Percentiles rank a stretch among this genome's conserved stretches.
Conservation (phyloP, 192 early-diverging fungal genomes). For the Backusella luteola region DNA sequence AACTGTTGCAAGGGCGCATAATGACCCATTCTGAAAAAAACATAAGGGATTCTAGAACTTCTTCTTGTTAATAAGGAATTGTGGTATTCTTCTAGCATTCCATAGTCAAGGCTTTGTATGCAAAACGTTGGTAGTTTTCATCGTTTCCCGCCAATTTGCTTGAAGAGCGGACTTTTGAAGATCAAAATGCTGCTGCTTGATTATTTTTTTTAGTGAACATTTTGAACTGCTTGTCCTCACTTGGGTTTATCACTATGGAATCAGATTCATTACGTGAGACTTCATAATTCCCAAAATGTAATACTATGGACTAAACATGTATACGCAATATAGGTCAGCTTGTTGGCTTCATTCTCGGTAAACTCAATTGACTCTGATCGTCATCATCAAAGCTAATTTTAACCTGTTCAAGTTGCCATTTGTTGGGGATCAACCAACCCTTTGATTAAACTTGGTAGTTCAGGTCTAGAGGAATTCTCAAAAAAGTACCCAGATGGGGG, state of each 20-base stretch:
- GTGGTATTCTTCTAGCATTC: no score
- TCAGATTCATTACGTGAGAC: slow-evolving; percentile 10
- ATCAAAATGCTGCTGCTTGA: neutral
- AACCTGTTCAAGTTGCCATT: slow-evolving; percentile 55
- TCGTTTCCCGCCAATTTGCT: no score
- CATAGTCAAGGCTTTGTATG: no score
- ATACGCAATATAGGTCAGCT: slow-evolving; percentile 7
- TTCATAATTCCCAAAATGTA: neutral
- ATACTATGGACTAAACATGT: neutral
- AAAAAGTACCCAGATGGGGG: slow-evolving; percentile 34
- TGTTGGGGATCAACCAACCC: slow-evolving; percentile 98
- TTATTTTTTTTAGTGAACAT: neutral
- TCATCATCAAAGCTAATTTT: neutral
- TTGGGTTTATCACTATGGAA: neutral
- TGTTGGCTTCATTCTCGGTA: slow-evolving; percentile 23
- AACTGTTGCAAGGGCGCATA: no score
- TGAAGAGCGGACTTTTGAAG: neutral
- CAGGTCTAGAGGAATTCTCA: slow-evolving; percentile 72
- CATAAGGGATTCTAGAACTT: no score
- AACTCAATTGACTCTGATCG: neutral
- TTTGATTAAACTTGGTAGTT: slow-evolving; percentile 87
- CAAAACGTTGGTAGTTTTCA: no score
- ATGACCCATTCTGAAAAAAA: no score
- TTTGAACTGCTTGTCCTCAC: neutral
- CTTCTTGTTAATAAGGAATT: no score